Conservation (phyloP, 306 rosid genomes). For the Lathyrus tuberosus region DNA sequence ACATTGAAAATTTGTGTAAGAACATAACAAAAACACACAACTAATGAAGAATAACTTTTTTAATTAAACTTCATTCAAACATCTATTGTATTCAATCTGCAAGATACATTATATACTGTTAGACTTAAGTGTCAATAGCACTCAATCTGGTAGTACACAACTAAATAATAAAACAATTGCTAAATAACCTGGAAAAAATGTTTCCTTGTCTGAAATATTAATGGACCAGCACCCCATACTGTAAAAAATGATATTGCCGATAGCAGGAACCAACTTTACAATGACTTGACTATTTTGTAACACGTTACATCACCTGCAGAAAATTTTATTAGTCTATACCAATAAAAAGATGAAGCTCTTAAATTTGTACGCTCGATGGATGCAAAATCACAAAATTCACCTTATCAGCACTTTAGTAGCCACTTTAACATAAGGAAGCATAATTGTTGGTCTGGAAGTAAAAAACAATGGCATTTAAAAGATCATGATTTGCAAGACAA, state of each 20-base stretch:
- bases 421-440: constrained; percentile 51
- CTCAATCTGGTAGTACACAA: constrained; percentile 25
- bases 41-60: too few relatives aligned
- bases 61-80: too few relatives aligned
- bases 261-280: constrained; percentile 68
- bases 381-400: constrained; percentile 47
- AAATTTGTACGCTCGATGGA: constrained; percentile 17
- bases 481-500: constrained; percentile 54
- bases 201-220: constrained; percentile 64
- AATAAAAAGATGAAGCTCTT: constrained; percentile 10
- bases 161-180: constrained; percentile 29
- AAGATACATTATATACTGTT: constrained; percentile 34
- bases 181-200: constrained; percentile 57
- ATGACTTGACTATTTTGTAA: constrained; percentile 67
- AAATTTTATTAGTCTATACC: constrained; percentile 21
- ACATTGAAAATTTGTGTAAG: too few relatives aligned
- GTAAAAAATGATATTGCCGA: constrained; percentile 69
- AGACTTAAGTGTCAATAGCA: constrained; percentile 28
- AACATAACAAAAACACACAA: too few relatives aligned
- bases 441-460: constrained; percentile 51
- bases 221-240: constrained; percentile 82
- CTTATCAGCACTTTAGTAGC: constrained; percentile 60
- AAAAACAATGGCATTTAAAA: constrained; percentile 68
- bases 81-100: too few relatives aligned
- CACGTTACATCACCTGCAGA: constrained; percentile 65